Conservation (phyloP, 257 asterid genomes). For the Capsicum chinense region DNA sequence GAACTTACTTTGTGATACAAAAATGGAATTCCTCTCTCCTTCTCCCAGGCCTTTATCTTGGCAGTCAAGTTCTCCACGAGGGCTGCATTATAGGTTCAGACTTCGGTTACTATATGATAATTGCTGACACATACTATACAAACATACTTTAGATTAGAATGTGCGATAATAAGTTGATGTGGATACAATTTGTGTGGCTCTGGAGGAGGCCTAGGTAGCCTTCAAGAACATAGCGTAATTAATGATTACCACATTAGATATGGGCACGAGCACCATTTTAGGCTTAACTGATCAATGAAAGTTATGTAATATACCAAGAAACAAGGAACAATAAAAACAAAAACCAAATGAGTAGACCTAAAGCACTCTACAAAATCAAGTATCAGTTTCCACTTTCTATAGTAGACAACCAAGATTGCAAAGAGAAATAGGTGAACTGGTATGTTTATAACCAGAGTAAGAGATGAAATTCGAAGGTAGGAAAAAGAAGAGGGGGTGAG, state of each 20-base stretch:
- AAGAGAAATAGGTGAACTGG: constrained; percentile 1
- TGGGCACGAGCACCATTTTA: constrained; percentile 16
- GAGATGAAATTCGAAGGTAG: neutral
- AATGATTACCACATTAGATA: neutral
- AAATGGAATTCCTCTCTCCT: constrained; percentile 69
- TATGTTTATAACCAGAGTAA: neutral
- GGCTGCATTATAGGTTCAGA: constrained; percentile 50
- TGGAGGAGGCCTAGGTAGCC: neutral
- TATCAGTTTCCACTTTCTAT: neutral
- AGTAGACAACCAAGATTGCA: constrained; percentile 19
- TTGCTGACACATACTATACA: neutral
- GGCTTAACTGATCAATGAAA: neutral
- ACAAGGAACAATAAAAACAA: neutral
- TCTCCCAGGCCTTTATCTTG: constrained; percentile 76
- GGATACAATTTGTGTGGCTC: neutral
- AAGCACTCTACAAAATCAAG: neutral
- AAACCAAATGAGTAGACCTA: constrained; percentile 11
- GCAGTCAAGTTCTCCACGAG: constrained; percentile 64
- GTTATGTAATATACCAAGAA: neutral
- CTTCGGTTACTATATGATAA: constrained; percentile 31
- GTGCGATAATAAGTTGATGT: neutral
- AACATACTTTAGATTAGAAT: neutral
- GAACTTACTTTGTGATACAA: constrained; percentile 59
- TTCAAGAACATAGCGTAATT: neutral
- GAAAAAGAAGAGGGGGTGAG: neutral